Percentiles rank a stretch among this genome's conserved stretches.
These are phyloP conservation scores for Dipodascus albidus DNA, from an alignment of 805 yeast genomes.

Conservation along the genomic window DNA sequence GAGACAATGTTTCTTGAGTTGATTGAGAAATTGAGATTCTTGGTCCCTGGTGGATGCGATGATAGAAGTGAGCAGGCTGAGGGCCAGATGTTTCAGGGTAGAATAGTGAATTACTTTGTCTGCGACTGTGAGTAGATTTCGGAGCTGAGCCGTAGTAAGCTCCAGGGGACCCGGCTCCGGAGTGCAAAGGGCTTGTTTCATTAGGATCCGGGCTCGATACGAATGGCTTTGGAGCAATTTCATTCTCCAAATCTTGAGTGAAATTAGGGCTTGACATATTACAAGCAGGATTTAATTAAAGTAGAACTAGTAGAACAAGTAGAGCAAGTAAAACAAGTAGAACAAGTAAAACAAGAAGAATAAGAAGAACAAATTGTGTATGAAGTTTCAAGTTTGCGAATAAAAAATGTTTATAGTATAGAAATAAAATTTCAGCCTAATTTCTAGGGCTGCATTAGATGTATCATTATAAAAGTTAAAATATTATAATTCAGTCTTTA, in stretches of 20 bases:
- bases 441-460: background rate
- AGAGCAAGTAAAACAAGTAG: no score
- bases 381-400: no score
- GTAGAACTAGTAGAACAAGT: no score
- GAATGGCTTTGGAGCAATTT: background rate
- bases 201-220: background rate
- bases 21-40: conserved; percentile 22
- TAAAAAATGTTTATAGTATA: no score
- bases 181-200: background rate
- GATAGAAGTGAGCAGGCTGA: conserved; percentile 3
- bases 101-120: background rate
- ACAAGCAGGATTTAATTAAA: no score
- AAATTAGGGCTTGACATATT: background rate
- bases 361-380: no score
- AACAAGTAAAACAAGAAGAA: no score
- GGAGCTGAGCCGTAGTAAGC: background rate
- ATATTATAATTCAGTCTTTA: no score
- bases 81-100: conserved; percentile 1
- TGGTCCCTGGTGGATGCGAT: conserved; percentile 22
- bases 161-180: background rate
- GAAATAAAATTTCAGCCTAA: background rate
- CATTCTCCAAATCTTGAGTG: background rate
- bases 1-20: background rate
- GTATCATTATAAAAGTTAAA: background rate
- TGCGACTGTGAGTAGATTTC: background rate